Conservation (phyloP, 345 rosid species). For the Eutrema heterophyllum region DNA sequence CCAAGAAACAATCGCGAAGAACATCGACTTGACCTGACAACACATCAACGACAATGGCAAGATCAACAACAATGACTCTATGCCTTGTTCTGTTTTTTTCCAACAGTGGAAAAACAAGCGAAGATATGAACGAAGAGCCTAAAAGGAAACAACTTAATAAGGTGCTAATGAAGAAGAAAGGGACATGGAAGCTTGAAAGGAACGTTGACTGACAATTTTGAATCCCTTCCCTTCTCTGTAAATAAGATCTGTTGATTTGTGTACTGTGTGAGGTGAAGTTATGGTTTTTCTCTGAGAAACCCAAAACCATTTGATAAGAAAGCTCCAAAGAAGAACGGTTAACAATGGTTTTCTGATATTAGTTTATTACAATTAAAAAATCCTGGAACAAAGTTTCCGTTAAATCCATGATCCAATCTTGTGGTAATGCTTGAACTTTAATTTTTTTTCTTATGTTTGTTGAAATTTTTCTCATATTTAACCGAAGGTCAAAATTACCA, state of each 20-base stretch:
- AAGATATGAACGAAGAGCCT: neutral
- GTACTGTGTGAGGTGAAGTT: neutral
- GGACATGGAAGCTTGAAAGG: slow-evolving; percentile 5
- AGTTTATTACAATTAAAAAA: neutral
- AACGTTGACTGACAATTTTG: neutral
- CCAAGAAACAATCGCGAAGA: slow-evolving; percentile 84
- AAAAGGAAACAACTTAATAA: neutral
- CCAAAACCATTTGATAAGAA: neutral
- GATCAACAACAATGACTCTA: neutral
- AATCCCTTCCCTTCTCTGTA: slow-evolving; percentile 4
- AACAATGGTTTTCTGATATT: neutral
- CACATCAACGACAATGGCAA: neutral
- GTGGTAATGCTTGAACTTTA: neutral
- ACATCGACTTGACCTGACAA: slow-evolving; percentile 44
- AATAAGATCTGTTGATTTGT: neutral
- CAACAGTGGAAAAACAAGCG: neutral
- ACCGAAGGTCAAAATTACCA: neutral
- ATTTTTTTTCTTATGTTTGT: neutral
- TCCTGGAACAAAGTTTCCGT: neutral
- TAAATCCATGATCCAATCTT: neutral
- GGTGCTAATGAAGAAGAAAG: neutral
- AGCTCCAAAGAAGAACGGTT: neutral
- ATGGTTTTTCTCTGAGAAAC: slow-evolving; percentile 11
- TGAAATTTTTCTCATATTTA: neutral
- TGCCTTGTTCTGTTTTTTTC: neutral